Conservation (phyloP, 2,329 filamentous ascomycete genomes). For the Microcyclospora pomicola region DNA sequence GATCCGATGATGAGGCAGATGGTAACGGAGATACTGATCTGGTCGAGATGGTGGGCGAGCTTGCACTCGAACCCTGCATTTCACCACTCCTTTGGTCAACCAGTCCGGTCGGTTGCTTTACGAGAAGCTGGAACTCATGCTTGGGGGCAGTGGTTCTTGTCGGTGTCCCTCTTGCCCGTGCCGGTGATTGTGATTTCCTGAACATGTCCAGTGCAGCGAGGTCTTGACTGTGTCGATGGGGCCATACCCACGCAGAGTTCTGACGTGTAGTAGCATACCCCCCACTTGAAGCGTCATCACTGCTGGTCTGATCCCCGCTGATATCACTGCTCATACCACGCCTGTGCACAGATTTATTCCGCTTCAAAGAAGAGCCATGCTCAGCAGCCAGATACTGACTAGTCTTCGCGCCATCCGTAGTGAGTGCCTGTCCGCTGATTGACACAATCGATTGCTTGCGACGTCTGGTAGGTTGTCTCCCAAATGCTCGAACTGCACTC, state of each 20-base stretch:
- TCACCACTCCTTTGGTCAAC: conserved; percentile 5
- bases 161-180: background rate
- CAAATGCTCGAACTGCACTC: conserved; percentile 16
- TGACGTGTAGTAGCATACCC: conserved; percentile 1
- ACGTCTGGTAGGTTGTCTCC: conserved; percentile 7
- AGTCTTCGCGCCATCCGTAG: conserved; percentile 11
- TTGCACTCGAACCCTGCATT: conserved; percentile 10
- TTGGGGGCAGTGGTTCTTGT: background rate
- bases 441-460: conserved; percentile 12
- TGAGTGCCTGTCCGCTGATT: conserved; percentile 10
- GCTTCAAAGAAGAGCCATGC: conserved; percentile 6
- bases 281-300: conserved; percentile 14
- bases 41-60: conserved; percentile 9
- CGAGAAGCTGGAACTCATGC: conserved; percentile 7
- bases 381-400: conserved; percentile 13
- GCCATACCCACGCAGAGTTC: conserved; percentile 6
- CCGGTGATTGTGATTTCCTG: background rate
- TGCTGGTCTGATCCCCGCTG: conserved; percentile 21
- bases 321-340: conserved; percentile 23
- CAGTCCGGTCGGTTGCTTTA: conserved; percentile 12
- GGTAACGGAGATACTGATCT: conserved; percentile 11
- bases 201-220: background rate
- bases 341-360: conserved; percentile 11
- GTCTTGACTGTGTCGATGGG: conserved; percentile 3
- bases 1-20: conserved; percentile 4